Evolutionary conservation across 2,329 filamentous ascomycete species (phyloP).

Genomic region (Cryoendolithus antarcticus): DNA sequence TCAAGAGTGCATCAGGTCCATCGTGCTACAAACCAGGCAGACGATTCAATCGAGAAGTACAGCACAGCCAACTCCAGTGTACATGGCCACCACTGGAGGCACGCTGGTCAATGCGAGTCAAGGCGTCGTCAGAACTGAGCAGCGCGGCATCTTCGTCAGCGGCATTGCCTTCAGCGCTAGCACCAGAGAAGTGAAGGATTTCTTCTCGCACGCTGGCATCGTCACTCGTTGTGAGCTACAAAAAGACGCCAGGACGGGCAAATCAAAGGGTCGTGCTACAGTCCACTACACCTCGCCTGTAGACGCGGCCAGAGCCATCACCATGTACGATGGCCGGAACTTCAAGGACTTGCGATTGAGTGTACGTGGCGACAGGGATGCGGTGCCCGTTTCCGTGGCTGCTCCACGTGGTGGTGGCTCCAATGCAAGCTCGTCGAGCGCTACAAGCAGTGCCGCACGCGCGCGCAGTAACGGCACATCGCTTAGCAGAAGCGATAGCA

Average conservation of each 20-base stretch:
- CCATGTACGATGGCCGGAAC: constrained; percentile 12
- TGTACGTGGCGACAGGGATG: constrained; percentile 16
- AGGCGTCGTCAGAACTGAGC: constrained; percentile 14
- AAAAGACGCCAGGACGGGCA: constrained; percentile 13
- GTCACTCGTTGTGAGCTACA: constrained; percentile 12
- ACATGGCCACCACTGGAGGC: constrained; percentile 12
- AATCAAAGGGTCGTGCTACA: constrained; percentile 17
- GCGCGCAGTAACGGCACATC: too few relatives aligned
- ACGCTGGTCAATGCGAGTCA: constrained; percentile 14
- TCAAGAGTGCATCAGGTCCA: too few relatives aligned
- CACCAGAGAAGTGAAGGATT: constrained; percentile 12
- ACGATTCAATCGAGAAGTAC: too few relatives aligned
- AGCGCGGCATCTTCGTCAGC: constrained; percentile 19
- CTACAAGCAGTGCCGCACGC: too few relatives aligned
- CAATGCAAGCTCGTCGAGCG: too few relatives aligned
- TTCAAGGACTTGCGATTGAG: constrained; percentile 16
- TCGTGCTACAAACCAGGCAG: too few relatives aligned
- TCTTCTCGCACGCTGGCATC: constrained; percentile 16
- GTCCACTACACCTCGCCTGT: constrained; percentile 15
- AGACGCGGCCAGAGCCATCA: constrained; percentile 15
- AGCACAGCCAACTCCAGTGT: constrained; percentile 3
- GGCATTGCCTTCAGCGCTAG: constrained; percentile 17
- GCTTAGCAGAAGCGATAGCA: background rate
- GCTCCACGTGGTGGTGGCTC: background rate
- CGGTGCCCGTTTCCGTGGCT: constrained; percentile 9